A percentile compares a stretch with the other conserved stretches of the same genome.
These are phyloP conservation scores for Venturia oleaginea DNA, from an alignment of 2,329 filamentous ascomycete genomes.

Conservation along the genomic window DNA sequence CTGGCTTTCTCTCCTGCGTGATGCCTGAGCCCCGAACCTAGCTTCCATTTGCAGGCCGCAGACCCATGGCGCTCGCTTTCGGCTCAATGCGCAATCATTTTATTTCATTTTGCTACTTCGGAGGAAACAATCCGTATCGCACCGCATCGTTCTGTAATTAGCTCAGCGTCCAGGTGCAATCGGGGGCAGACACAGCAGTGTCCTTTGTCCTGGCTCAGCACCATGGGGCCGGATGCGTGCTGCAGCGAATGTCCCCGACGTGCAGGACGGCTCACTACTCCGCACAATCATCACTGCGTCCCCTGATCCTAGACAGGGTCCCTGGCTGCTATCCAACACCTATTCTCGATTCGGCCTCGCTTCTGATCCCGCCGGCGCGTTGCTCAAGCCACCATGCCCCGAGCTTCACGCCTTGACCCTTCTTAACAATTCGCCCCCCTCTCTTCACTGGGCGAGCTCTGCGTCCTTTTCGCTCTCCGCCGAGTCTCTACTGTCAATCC, in stretches of 20 bases:
- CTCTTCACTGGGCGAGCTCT: background rate
- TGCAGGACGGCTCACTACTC: slow-evolving; percentile 9
- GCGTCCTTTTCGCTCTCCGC: background rate
- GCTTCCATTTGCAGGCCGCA: background rate
- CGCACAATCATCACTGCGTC: slow-evolving; percentile 7
- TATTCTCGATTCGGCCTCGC: background rate
- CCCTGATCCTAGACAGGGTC: background rate
- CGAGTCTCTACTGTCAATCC: slow-evolving; percentile 2
- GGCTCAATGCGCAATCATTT: background rate
- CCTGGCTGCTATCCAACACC: background rate
- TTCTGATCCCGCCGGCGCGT: background rate
- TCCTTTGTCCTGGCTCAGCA: background rate
- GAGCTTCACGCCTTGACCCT: background rate
- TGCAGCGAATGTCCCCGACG: background rate
- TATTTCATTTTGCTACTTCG: background rate
- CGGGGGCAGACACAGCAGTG: no score
- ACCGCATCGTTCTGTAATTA: background rate
- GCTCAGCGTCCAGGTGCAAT: background rate
- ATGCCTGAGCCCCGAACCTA: background rate
- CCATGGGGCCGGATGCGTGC: background rate
- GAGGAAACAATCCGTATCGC: background rate
- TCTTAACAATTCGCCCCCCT: slow-evolving; percentile 8
- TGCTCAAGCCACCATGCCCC: background rate
- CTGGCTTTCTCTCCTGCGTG: background rate
- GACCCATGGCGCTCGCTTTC: background rate